These are phyloP conservation scores for Vitis hybrid DNA, from an alignment of 177 flowering plant species.

Conservation along the genomic window DNA sequence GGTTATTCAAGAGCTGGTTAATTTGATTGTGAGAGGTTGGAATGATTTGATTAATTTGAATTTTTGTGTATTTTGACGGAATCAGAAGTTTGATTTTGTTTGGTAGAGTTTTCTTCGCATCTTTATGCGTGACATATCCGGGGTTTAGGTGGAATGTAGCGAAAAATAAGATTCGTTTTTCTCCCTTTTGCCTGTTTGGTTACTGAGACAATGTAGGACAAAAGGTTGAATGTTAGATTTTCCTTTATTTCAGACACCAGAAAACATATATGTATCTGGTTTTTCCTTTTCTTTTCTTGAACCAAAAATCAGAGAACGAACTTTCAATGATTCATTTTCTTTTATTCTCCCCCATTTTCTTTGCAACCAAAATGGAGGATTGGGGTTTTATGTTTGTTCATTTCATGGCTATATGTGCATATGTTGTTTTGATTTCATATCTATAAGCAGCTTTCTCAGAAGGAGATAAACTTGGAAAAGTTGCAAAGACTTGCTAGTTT, in stretches of 20 bases:
- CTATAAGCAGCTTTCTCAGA: conserved; percentile 50
- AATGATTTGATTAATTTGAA: background rate
- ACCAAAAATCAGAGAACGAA: background rate
- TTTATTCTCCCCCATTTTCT: background rate
- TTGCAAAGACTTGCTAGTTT: conserved; percentile 59
- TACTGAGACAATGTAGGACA: background rate
- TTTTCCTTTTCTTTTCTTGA: too few species aligned
- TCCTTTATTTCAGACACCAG: background rate
- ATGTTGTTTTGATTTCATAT: background rate
- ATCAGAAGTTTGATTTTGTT: too few species aligned
- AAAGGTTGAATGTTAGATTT: background rate
- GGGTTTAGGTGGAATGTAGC: conserved; percentile 2
- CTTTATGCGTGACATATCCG: too few species aligned
- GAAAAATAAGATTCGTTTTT: background rate
- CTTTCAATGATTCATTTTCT: background rate
- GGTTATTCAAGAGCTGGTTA: background rate
- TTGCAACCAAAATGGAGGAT: background rate
- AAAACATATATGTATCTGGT: too few species aligned
- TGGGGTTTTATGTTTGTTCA: background rate
- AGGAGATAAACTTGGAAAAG: conserved; percentile 65
- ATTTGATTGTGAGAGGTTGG: background rate
- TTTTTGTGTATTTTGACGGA: background rate
- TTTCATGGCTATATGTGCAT: background rate
- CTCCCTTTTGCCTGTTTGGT: conserved; percentile 1
- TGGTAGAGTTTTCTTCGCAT: too few species aligned